These are phyloP conservation scores for Sporothrix pseudoabietina DNA, from an alignment of 2,329 filamentous ascomycete genomes.

Conservation along the genomic window DNA sequence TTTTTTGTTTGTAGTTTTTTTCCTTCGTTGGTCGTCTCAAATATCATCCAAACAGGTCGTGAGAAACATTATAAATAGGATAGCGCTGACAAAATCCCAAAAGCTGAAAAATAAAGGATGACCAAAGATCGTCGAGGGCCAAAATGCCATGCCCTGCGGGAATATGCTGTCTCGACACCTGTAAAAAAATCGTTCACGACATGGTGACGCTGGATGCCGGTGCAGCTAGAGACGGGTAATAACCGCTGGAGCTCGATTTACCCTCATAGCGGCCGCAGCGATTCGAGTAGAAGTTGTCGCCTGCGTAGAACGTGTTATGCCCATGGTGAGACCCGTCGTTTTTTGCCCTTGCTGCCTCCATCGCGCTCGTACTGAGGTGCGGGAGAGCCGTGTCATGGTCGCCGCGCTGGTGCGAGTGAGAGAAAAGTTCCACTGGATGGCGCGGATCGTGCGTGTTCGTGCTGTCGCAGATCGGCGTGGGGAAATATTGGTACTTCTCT, in stretches of 20 bases:
- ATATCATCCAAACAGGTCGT: constrained; percentile 24
- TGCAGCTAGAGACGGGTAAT: constrained; percentile 55
- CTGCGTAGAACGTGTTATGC: constrained; percentile 49
- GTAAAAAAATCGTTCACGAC: constrained; percentile 36
- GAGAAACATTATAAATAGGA: constrained; percentile 14
- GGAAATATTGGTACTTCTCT: constrained; percentile 60
- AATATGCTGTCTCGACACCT: not conserved
- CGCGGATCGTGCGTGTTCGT: constrained; percentile 48
- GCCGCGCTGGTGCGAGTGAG: constrained; percentile 41
- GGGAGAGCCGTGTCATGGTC: constrained; percentile 42
- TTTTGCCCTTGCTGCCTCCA: constrained; percentile 50
- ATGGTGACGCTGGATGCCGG: constrained; percentile 52
- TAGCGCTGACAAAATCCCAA: not conserved
- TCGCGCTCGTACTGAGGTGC: constrained; percentile 37
- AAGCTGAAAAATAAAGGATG: not conserved
- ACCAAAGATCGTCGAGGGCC: not conserved
- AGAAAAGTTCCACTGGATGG: constrained; percentile 54
- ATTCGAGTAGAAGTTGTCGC: constrained; percentile 45
- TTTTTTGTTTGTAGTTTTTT: not conserved
- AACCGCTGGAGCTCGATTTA: constrained; percentile 55
- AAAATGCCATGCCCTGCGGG: not conserved
- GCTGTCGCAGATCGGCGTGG: constrained; percentile 53
- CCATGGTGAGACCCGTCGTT: constrained; percentile 49
- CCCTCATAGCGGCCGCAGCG: constrained; percentile 57
- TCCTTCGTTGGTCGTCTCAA: not conserved